These are phyloP conservation scores for Alternaria tenuissima DNA, from an alignment of 2,329 filamentous ascomycete species.

Conservation along the genomic window DNA sequence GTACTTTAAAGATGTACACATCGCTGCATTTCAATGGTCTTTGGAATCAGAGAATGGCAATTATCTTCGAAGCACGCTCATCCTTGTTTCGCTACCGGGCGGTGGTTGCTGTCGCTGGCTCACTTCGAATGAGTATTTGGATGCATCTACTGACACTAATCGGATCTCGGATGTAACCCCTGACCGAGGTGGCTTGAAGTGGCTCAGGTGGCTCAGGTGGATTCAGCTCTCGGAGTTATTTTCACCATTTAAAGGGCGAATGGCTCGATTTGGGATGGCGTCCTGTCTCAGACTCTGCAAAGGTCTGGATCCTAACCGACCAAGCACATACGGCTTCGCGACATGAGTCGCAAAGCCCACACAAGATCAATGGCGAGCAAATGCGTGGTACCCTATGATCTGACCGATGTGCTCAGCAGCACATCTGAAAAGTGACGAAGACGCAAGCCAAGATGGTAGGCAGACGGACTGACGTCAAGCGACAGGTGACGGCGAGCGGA, in stretches of 20 bases:
- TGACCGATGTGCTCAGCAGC: not conserved
- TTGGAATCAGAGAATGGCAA: not conserved
- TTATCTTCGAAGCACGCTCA: not conserved
- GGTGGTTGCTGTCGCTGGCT: not conserved
- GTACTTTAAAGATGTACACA: not conserved
- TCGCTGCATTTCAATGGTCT: not conserved
- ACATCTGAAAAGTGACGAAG: not conserved
- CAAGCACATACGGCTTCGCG: not conserved
- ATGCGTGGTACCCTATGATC: not conserved
- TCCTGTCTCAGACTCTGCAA: not conserved
- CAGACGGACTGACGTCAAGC: constrained; percentile 3
- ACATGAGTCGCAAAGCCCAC: not conserved
- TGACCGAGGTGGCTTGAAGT: not conserved
- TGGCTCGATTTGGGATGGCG: constrained; percentile 1
- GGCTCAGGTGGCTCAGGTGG: not conserved
- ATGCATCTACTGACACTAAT: not conserved
- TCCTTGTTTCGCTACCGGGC: not conserved
- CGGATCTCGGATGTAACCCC: constrained; percentile 7
- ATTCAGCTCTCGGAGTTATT: constrained; percentile 1
- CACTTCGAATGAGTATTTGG: not conserved
- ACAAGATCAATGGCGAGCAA: not conserved
- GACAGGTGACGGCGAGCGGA: not conserved
- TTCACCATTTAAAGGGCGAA: not conserved
- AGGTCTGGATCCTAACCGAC: not conserved
- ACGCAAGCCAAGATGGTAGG: not conserved